These are phyloP conservation scores for Elongisporangium senticosum DNA, from an alignment of 352 stramenopile species.

Conservation along the genomic window DNA sequence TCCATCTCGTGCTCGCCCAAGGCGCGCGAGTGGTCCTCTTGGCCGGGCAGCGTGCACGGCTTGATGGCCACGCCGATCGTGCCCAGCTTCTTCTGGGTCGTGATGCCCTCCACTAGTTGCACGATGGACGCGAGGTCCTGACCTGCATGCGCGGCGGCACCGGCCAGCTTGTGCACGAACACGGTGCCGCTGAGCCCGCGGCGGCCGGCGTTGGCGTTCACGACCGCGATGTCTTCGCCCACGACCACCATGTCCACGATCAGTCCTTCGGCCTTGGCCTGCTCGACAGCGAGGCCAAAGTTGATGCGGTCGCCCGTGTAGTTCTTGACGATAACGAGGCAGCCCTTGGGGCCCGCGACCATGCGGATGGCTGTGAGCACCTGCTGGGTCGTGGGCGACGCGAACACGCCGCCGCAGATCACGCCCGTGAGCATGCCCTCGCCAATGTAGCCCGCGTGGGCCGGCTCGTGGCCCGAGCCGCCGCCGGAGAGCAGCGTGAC, in stretches of 20 bases:
- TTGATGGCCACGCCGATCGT: constrained; percentile 95
- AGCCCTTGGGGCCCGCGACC: constrained; percentile 72
- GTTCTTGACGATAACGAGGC: constrained; percentile 98
- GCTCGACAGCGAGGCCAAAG: constrained; percentile 97
- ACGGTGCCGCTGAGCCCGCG: constrained; percentile 96
- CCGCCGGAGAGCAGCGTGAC: constrained; percentile 77
- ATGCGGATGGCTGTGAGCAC: constrained; percentile 95
- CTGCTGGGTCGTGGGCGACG: constrained; percentile 90
- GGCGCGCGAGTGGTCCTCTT: constrained; percentile 51
- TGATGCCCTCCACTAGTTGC: constrained; percentile 53
- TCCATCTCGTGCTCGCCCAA: constrained; percentile 81
- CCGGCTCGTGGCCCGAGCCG: constrained; percentile 91
- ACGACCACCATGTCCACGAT: constrained; percentile 94
- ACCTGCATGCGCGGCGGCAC: constrained; percentile 81
- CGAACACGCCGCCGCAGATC: constrained; percentile 96
- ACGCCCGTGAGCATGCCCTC: constrained; percentile 95
- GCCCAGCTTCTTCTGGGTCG: constrained; percentile 62
- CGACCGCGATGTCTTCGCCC: constrained; percentile 89
- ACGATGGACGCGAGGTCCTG: constrained; percentile 74
- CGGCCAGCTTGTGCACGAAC: constrained; percentile 96
- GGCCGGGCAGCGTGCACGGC: constrained; percentile 92
- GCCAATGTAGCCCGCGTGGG: constrained; percentile 95
- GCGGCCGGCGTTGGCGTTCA: constrained; percentile 94
- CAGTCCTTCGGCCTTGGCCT: constrained; percentile 90
- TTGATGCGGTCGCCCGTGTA: constrained; percentile 99